Evolutionary conservation across 2,329 filamentous ascomycete genomes (phyloP).

Genomic region (Neofusicoccum parvum): DNA sequence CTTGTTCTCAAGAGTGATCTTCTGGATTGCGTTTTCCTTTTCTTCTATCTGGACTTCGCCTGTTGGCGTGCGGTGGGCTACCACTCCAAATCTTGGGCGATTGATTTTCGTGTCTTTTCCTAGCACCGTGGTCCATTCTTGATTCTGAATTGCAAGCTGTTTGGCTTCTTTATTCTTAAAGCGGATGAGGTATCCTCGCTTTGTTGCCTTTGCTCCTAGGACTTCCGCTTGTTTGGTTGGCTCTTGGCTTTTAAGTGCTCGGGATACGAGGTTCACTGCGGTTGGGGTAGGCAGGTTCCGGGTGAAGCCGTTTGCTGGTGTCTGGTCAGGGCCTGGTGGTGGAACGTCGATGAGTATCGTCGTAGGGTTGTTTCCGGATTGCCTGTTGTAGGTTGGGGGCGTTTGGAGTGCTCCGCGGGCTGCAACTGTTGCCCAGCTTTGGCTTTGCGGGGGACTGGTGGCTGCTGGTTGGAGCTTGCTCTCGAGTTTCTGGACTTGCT

Average conservation of each 20-base stretch:
- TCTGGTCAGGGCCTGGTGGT: background rate
- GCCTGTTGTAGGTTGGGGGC: background rate
- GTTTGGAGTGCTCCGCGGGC: background rate
- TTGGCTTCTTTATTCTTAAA: background rate
- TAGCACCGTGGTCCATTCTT: background rate
- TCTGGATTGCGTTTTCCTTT: background rate
- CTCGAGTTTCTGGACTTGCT: conserved; percentile 1
- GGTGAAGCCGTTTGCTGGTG: background rate
- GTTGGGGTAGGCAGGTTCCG: background rate
- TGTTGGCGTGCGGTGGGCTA: background rate
- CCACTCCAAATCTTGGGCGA: background rate
- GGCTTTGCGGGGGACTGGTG: background rate
- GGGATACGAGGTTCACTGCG: background rate
- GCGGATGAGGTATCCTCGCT: background rate
- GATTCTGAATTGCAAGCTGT: background rate
- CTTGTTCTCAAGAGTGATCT: background rate
- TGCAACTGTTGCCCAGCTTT: background rate
- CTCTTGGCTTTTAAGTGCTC: background rate
- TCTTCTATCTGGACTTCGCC: background rate
- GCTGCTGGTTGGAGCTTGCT: background rate
- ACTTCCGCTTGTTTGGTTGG: background rate
- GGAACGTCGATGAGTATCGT: background rate
- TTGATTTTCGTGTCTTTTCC: background rate
- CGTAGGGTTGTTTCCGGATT: background rate
- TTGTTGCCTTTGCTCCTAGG: background rate